Evolutionary conservation across 805 yeast genomes (phyloP).

Genomic region (Starmerella bombicola): DNA sequence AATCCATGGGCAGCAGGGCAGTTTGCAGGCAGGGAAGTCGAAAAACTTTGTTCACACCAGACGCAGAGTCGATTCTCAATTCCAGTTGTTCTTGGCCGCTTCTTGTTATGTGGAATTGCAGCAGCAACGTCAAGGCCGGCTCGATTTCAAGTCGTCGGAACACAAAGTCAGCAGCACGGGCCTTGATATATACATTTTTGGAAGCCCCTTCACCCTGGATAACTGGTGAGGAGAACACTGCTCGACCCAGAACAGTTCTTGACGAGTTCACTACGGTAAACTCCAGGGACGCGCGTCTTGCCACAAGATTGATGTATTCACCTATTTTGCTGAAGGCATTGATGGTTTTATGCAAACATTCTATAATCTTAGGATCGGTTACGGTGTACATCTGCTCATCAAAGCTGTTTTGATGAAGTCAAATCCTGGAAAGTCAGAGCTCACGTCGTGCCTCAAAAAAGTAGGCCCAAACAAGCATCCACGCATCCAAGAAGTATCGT

Average conservation of each 20-base stretch:
- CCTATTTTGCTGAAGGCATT: constrained; percentile 13
- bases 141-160: constrained; percentile 9
- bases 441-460: too few species aligned
- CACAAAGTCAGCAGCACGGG: constrained; percentile 16
- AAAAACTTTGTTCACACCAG: constrained; percentile 10
- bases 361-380: constrained; percentile 11
- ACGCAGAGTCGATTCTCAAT: constrained; percentile 2
- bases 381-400: constrained; percentile 10
- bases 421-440: too few species aligned
- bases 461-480: too few species aligned
- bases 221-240: constrained; percentile 4
- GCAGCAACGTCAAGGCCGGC: constrained; percentile 2
- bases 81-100: constrained; percentile 15
- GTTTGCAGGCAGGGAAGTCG: constrained; percentile 10
- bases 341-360: constrained; percentile 5
- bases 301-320: constrained; percentile 12
- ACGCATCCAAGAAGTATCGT: too few species aligned
- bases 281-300: constrained; percentile 4
- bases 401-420: too few species aligned
- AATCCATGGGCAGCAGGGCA: constrained; percentile 5
- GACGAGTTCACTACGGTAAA: constrained; percentile 14
- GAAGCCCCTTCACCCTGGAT: constrained; percentile 8
- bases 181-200: constrained; percentile 10
- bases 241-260: constrained; percentile 8
- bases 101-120: constrained; percentile 6